phyloP scores from a whole-genome alignment of 345 rosid genomes.

The Salix exigua region DNA sequence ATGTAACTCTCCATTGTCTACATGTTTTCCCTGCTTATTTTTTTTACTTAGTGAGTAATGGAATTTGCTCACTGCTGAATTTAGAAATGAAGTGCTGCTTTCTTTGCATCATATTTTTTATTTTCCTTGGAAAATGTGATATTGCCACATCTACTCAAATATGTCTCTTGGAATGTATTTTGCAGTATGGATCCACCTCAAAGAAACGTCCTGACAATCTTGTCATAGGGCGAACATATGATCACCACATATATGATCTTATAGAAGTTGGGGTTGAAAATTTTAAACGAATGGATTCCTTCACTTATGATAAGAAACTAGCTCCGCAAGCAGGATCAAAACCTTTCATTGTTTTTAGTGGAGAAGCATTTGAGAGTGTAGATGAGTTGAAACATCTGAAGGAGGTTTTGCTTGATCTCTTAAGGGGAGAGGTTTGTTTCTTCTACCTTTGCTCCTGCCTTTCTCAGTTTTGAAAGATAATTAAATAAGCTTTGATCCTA shows the following conservation, averaged over 20 bases:
- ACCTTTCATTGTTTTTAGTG: conserved; percentile 74
- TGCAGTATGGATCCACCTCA: conserved; percentile 83
- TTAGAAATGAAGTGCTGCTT: not conserved
- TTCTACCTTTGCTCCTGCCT: not conserved
- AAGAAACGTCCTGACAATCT: conserved; percentile 94
- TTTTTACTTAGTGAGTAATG: too few relatives aligned
- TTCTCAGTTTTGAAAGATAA: not conserved
- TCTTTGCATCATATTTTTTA: not conserved
- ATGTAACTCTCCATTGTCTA: too few relatives aligned
- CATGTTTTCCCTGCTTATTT: too few relatives aligned
- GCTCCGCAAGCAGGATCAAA: conserved; percentile 76
- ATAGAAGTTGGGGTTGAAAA: conserved; percentile 93
- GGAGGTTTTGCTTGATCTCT: conserved; percentile 77
- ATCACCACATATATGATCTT: conserved; percentile 81
- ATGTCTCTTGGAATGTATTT: conserved; percentile 2
- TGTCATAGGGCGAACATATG: conserved; percentile 75
- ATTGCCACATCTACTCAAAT: not conserved
- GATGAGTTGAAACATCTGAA: conserved; percentile 81
- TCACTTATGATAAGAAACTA: conserved; percentile 65
- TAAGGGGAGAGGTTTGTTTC: conserved; percentile 71
- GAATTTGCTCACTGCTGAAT: too few relatives aligned
- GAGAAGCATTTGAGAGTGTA: conserved; percentile 80
- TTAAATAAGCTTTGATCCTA: conserved; percentile 5
- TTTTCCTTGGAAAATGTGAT: not conserved
- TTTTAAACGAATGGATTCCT: conserved; percentile 59